Base-by-base conservation (phyloP, 1,139 yeast species). In the Suhomyces maxii region DNA sequence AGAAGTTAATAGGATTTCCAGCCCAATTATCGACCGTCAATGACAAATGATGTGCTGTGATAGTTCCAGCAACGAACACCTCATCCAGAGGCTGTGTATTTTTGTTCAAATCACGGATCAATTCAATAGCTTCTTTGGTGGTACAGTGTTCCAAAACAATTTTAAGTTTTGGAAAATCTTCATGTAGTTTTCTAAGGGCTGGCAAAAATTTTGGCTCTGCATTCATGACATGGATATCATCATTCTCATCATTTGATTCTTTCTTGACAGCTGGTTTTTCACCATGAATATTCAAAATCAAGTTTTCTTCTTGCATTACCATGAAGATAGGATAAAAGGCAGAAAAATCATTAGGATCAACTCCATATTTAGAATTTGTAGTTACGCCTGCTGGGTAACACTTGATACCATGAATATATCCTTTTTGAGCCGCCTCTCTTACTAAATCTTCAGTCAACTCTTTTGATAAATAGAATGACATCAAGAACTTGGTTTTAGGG, bases 311-410 rank as follows among this genome's bases (percentile, higher is more conserved):
- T 67, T 93, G 86, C 91, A 93, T 84, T 14, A 89, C 96, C 59
- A 86, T 79, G 62, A 93, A 93, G 9, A 93, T 77, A 5, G 97
- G 96, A 64, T 90, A 93, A 61, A 90, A 95, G 4, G 79, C 83
- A 43, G 84, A 80, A 65, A 93, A 93, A 60, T 93, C 96, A 57
- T 90, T 89, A 26, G 95, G 95, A 64, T 86, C 93, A 33, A 93
- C 97, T 38, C 99, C 99, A n/a, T 85, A 89, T 43, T 79, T 69
- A 7, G 97, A 89, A 69, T 93, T 95, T 41, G 99, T 93, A 11
- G 99, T 93, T 32, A 95, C 99, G 40, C 99, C 99, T 1, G 98
- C 97, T 30, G 99, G 99, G 63, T 95, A 93, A 65, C 97, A 90
- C 65, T 93, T 95, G 53, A 90, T 87, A 48, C 95, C 96, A 36